phyloP scores from a whole-genome alignment of 768 basidiomycete genomes.

The Termitomyces sp. region DNA sequence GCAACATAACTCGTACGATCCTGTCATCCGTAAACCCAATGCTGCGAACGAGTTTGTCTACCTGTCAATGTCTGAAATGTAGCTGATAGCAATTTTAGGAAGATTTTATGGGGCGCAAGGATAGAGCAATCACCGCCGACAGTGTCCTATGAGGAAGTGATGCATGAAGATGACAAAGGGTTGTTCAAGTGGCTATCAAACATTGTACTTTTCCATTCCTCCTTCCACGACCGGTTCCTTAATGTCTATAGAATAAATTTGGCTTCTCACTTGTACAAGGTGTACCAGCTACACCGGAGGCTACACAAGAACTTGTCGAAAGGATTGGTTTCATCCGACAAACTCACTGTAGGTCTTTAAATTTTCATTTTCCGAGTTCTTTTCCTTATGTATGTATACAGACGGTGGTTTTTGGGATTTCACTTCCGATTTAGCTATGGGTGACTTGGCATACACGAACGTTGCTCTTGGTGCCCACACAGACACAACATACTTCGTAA shows the following conservation, averaged over 20 bases:
- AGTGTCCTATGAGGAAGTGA: constrained; percentile 67
- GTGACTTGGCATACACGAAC: constrained; percentile 93
- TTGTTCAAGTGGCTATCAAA: constrained; percentile 78
- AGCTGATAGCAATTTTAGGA: constrained; percentile 29
- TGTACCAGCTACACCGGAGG: constrained; percentile 76
- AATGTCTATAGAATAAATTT: constrained; percentile 57
- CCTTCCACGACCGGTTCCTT: not conserved
- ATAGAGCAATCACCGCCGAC: constrained; percentile 74
- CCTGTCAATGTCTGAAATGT: not conserved
- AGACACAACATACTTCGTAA: constrained; percentile 62
- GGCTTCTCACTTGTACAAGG: constrained; percentile 87
- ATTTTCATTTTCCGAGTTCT: not conserved
- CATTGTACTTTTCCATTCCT: constrained; percentile 47
- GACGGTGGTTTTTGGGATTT: constrained; percentile 98
- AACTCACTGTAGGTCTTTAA: constrained; percentile 45
- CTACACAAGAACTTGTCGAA: constrained; percentile 71
- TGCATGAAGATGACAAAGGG: constrained; percentile 58
- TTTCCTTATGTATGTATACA: constrained; percentile 19
- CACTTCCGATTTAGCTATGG: constrained; percentile 83
- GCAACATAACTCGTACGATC: constrained; percentile 73
- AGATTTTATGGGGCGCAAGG: constrained; percentile 76
- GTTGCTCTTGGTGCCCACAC: constrained; percentile 82
- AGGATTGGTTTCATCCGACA: constrained; percentile 87
- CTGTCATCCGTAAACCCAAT: constrained; percentile 34
- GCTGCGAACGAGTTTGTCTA: constrained; percentile 38